These are phyloP conservation scores for Penicillium bialowiezense DNA, from an alignment of 495 filamentous ascomycete species.

Conservation along the genomic window DNA sequence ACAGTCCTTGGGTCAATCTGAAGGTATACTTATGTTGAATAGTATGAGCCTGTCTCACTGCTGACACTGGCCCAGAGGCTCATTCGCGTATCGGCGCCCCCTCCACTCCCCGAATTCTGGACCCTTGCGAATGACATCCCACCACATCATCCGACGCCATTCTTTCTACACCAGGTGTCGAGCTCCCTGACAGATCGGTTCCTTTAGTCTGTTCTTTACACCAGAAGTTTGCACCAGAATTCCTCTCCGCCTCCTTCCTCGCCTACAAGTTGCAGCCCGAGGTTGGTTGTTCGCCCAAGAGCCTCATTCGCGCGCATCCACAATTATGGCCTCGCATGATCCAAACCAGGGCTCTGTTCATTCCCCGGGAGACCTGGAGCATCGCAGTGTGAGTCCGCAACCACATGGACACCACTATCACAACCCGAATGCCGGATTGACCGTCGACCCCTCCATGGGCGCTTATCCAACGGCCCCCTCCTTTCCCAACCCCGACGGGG, in stretches of 20 bases:
- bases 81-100: neutral
- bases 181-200: conserved; percentile 2
- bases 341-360: conserved; percentile 28
- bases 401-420: conserved; percentile 39
- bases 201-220: neutral
- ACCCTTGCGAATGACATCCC: conserved; percentile 21
- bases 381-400: conserved; percentile 44
- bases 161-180: conserved; percentile 5
- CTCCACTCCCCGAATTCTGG: neutral
- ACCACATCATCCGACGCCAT: neutral
- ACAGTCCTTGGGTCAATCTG: neutral
- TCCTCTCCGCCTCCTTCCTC: neutral
- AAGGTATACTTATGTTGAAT: conserved; percentile 3
- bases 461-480: conserved; percentile 26
- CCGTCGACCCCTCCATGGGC: conserved; percentile 38
- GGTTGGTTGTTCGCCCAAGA: conserved; percentile 18
- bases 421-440: conserved; percentile 32
- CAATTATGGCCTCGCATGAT: conserved; percentile 39
- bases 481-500: conserved; percentile 22
- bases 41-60: conserved; percentile 3
- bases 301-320: conserved; percentile 14
- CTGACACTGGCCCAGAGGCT: conserved; percentile 7
- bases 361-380: conserved; percentile 27
- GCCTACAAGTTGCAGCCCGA: neutral
- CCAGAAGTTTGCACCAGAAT: neutral